Evolutionary conservation across 2,329 filamentous ascomycete genomes (phyloP).

Genomic region (Achaetomium macrosporum): DNA sequence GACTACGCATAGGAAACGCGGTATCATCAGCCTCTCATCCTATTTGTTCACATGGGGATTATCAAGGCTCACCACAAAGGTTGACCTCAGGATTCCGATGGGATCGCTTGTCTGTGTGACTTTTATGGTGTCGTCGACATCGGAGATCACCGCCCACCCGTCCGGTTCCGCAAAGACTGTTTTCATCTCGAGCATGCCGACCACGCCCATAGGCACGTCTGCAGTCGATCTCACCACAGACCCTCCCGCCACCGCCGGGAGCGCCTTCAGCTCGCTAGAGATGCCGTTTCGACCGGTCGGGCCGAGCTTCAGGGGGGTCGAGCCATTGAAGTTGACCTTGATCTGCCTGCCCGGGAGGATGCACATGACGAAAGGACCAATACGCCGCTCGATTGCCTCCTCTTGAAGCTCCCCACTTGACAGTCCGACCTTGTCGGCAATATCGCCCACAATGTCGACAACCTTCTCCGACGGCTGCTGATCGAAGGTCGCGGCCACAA

Average conservation of each 20-base stretch:
- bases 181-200: conserved; percentile 55
- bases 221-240: conserved; percentile 42
- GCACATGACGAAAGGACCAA: conserved; percentile 73
- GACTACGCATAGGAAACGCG: conserved; percentile 37
- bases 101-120: conserved; percentile 76
- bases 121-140: conserved; percentile 96
- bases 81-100: conserved; percentile 73
- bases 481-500: conserved; percentile 75
- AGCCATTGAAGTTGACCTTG: conserved; percentile 51
- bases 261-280: conserved; percentile 54
- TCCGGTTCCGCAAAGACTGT: conserved; percentile 70
- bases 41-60: background rate
- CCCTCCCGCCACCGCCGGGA: conserved; percentile 45
- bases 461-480: conserved; percentile 62
- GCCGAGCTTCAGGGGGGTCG: conserved; percentile 49
- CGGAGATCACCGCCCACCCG: conserved; percentile 82
- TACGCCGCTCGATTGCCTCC: conserved; percentile 54
- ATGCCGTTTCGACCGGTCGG: conserved; percentile 69
- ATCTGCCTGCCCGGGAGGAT: conserved; percentile 66
- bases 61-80: conserved; percentile 53
- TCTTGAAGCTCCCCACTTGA: conserved; percentile 22
- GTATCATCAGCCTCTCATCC: background rate
- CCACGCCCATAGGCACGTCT: conserved; percentile 44
- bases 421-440: conserved; percentile 22
- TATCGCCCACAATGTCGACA: conserved; percentile 41